These are phyloP conservation scores for Colletotrichum sp. DNA, from an alignment of 2,329 filamentous ascomycete species.

Conservation along the genomic window DNA sequence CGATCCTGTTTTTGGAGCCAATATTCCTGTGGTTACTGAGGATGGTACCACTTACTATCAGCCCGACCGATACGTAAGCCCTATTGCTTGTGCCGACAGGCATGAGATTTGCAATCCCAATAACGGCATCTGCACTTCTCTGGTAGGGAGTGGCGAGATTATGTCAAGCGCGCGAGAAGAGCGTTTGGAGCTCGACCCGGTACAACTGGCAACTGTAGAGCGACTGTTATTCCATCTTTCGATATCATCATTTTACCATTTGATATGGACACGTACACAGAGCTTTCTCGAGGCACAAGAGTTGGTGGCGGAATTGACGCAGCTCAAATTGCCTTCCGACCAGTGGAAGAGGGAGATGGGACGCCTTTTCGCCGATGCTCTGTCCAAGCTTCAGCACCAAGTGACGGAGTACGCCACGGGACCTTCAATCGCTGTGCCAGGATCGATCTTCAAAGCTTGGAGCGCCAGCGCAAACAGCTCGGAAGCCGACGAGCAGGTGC, in stretches of 20 bases:
- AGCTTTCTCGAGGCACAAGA: not conserved
- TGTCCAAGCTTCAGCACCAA: not conserved
- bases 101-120: slow-evolving; percentile 11
- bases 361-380: not conserved
- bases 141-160: not conserved
- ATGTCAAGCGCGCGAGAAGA: not conserved
- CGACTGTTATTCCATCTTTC: not conserved
- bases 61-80: not conserved
- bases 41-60: not conserved
- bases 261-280: not conserved
- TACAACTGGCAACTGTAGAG: not conserved
- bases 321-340: not conserved
- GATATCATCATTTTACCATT: not conserved
- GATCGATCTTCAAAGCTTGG: not conserved
- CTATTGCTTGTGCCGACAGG: not conserved
- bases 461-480: not conserved
- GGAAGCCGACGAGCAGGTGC: not conserved
- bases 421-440: not conserved
- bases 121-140: not conserved
- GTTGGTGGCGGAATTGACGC: not conserved
- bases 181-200: not conserved
- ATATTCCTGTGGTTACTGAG: not conserved
- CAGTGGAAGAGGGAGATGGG: slow-evolving; percentile 10
- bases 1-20: slow-evolving; percentile 2
- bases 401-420: not conserved